Conservation (phyloP, 768 basidiomycete species). For the Mycena floridula region DNA sequence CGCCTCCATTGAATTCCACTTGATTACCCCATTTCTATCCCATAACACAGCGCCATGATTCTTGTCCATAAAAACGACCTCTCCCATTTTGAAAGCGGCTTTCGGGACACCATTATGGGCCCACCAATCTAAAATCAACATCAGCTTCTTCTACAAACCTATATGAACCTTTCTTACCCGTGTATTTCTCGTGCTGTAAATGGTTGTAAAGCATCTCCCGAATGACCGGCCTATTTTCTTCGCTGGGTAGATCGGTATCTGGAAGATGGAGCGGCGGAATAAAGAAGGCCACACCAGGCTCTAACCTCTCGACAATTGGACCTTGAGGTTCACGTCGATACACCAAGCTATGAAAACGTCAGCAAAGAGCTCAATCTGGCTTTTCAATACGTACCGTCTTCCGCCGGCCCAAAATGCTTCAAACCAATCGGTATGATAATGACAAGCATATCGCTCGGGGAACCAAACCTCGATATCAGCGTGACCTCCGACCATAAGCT, state of each 20-base stretch:
- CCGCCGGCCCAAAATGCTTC: not conserved
- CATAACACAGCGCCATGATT: not conserved
- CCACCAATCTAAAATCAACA: not conserved
- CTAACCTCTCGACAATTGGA: not conserved
- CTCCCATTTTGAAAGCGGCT: not conserved
- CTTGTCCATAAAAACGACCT: not conserved
- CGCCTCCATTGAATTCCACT: not conserved
- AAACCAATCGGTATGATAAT: not conserved
- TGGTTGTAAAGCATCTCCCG: slow-evolving; percentile 6
- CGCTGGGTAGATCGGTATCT: not conserved
- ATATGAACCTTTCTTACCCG: too few species aligned
- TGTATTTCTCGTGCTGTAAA: slow-evolving; percentile 6
- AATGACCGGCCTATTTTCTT: not conserved
- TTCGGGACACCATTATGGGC: not conserved
- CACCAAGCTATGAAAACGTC: too few species aligned
- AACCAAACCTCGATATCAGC: not conserved
- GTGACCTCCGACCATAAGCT: not conserved
- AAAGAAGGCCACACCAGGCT: not conserved
- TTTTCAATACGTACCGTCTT: too few species aligned
- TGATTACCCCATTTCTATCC: not conserved
- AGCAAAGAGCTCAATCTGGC: too few species aligned
- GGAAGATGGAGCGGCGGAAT: not conserved
- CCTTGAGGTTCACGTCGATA: not conserved
- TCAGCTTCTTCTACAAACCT: too few species aligned
- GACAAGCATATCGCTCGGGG: not conserved